A percentile compares a stretch with the other conserved stretches of the same genome.
Evolutionary conservation across 2,329 filamentous ascomycete species (phyloP).

Genomic region (Chrysoporthe deuterocubensis): DNA sequence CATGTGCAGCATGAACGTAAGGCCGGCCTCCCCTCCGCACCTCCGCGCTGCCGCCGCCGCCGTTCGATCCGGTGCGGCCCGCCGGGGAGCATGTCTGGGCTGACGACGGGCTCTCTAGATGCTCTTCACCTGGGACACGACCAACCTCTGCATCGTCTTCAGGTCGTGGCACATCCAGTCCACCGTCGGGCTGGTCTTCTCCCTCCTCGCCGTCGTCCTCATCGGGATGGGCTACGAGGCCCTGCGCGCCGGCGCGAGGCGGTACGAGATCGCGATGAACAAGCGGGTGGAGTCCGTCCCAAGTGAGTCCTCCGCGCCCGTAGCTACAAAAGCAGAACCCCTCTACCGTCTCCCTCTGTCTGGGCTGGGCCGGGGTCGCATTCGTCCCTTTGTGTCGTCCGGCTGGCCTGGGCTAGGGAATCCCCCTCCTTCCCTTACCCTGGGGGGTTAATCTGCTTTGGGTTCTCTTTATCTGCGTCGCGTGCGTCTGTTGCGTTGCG

Average conservation of each 20-base stretch:
- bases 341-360: too few relatives aligned
- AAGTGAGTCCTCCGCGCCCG: conserved; percentile 49
- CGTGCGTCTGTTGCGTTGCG: conserved; percentile 13
- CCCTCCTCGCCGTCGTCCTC: conserved; percentile 79
- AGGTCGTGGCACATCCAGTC: conserved; percentile 84
- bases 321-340: not conserved
- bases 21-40: conserved; percentile 35
- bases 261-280: conserved; percentile 70
- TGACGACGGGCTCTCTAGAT: conserved; percentile 60
- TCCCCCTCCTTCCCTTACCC: too few relatives aligned
- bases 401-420: too few relatives aligned
- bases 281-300: conserved; percentile 52
- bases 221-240: conserved; percentile 93
- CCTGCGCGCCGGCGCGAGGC: conserved; percentile 74
- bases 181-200: conserved; percentile 75
- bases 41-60: not conserved
- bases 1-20: conserved; percentile 90
- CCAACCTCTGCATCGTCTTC: conserved; percentile 96
- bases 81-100: too few relatives aligned
- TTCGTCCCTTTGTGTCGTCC: too few relatives aligned
- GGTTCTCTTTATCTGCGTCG: not conserved
- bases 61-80: not conserved
- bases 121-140: conserved; percentile 96
- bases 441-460: too few relatives aligned
- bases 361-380: too few relatives aligned